Evolutionary conservation across 345 rosid genomes (phyloP).

Genomic region (Lepidium africanum): DNA sequence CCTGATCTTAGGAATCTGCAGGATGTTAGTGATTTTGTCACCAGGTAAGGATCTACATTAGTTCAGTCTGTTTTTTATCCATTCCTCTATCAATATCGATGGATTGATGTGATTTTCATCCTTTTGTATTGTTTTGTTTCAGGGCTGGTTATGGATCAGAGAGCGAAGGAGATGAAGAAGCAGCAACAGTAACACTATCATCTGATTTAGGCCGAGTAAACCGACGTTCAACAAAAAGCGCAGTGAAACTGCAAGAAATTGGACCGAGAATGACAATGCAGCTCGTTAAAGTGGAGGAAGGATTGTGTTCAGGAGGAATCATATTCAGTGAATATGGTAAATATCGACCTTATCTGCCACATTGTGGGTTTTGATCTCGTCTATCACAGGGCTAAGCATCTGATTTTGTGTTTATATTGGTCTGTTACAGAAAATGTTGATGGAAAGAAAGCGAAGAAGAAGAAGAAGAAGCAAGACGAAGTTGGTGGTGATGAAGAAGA

Average conservation of each 20-base stretch:
- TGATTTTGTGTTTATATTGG: background rate
- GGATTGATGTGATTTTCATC: background rate
- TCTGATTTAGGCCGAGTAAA: slow-evolving; percentile 76
- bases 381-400: background rate
- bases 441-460: slow-evolving; percentile 15
- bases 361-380: background rate
- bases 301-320: slow-evolving; percentile 74
- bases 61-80: background rate
- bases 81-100: background rate
- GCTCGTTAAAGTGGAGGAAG: slow-evolving; percentile 72
- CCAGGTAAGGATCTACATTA: slow-evolving; percentile 50
- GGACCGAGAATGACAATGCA: slow-evolving; percentile 95
- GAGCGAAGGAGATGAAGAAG: slow-evolving; percentile 95
- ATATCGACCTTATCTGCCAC: background rate
- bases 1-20: slow-evolving; percentile 81
- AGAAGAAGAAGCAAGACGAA: background rate
- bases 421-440: slow-evolving; percentile 24
- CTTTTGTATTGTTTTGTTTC: background rate
- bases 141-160: slow-evolving; percentile 96
- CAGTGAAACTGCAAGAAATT: slow-evolving; percentile 85
- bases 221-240: slow-evolving; percentile 62
- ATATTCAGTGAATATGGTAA: slow-evolving; percentile 65
- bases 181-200: slow-evolving; percentile 73
- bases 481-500: background rate
- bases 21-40: slow-evolving; percentile 89